Percentiles rank a stretch among this genome's conserved stretches.
Conservation (phyloP, 139 green algal species). For the Tetratostichococcus sp. region DNA sequence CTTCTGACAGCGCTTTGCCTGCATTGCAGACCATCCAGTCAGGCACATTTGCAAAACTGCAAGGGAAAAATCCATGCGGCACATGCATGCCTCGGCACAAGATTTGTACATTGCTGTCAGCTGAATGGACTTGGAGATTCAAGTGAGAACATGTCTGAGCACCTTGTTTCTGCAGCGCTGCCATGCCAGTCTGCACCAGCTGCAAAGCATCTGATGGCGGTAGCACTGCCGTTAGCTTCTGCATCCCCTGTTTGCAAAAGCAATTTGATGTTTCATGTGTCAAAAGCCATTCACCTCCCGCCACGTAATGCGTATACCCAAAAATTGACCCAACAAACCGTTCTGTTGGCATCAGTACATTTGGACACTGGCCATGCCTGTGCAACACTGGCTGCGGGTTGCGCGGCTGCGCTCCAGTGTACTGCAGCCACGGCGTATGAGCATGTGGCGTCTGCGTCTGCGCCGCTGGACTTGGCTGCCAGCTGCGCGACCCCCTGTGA, state of each 20-base stretch:
- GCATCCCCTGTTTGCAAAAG: neutral
- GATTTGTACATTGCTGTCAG: too few species aligned
- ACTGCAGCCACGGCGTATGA: neutral
- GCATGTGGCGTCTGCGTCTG: too few species aligned
- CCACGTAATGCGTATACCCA: too few species aligned
- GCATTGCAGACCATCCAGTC: neutral
- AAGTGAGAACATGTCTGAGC: too few species aligned
- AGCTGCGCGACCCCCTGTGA: neutral
- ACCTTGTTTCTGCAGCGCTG: neutral
- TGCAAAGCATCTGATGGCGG: neutral
- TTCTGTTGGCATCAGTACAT: neutral
- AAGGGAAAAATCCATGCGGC: too few species aligned
- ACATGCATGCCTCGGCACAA: too few species aligned
- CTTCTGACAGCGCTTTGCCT: neutral
- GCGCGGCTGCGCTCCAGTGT: neutral
- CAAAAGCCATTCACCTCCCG: too few species aligned
- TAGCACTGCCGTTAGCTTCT: neutral
- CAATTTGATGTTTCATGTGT: too few species aligned
- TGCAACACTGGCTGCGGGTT: neutral
- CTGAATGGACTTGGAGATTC: too few species aligned
- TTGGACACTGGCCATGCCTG: neutral
- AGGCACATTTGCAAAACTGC: too few species aligned
- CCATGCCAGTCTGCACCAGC: neutral
- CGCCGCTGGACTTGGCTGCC: neutral
- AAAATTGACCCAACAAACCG: too few species aligned